phyloP scores from a whole-genome alignment of 2,329 filamentous ascomycete genomes.

The Xylaria sp. region DNA sequence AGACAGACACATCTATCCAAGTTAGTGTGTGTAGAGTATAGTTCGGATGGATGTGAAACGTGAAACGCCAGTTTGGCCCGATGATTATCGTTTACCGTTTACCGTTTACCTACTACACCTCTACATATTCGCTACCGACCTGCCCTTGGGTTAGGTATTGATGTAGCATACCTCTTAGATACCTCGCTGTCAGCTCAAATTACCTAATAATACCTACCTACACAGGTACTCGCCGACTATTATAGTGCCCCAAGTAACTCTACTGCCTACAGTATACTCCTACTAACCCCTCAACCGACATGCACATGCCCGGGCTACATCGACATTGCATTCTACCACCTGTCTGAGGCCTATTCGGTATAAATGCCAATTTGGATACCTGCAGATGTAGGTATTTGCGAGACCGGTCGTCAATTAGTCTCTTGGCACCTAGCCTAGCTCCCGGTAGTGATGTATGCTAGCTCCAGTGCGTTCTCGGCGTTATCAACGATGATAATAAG shows the following conservation, averaged over 20 bases:
- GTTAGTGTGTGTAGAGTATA: not conserved
- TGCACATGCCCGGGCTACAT: not conserved
- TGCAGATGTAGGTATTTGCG: not conserved
- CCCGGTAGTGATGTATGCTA: not conserved
- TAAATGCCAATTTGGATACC: conserved; percentile 13
- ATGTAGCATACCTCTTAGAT: not conserved
- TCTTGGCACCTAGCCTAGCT: not conserved
- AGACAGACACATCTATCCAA: not conserved
- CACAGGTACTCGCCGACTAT: too few species aligned
- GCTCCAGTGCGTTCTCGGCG: not conserved
- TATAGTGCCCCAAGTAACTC: not conserved
- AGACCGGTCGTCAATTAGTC: not conserved
- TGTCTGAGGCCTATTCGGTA: conserved; percentile 8
- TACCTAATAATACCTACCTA: not conserved
- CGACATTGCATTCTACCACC: not conserved
- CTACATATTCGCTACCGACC: not conserved
- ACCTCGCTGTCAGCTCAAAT: not conserved
- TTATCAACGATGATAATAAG: not conserved
- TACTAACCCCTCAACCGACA: too few species aligned
- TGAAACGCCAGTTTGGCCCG: not conserved
- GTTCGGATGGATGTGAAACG: not conserved
- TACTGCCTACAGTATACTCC: not conserved
- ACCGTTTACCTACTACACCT: not conserved
- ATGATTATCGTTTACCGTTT: not conserved
- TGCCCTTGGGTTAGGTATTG: not conserved